phyloP scores from a whole-genome alignment of 148 eudicot genomes.

The Pouteria glomerata region DNA sequence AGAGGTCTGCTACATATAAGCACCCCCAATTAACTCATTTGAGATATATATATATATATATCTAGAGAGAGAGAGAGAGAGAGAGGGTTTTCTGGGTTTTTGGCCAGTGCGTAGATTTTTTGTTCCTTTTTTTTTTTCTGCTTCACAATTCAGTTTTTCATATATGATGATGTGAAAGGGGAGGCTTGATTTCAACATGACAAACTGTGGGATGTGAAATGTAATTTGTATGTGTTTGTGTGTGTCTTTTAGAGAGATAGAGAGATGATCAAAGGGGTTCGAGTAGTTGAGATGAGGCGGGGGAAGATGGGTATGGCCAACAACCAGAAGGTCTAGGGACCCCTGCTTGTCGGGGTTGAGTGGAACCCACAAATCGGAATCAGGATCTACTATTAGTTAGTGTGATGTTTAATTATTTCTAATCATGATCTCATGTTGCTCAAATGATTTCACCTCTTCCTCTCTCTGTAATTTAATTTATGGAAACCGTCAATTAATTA shows the following conservation, averaged over 20 bases:
- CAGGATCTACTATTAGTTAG: slow-evolving; percentile 25
- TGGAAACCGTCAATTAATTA: no score
- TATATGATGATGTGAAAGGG: not conserved
- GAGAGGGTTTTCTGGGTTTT: not conserved
- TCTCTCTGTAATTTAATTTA: not conserved
- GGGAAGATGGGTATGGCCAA: slow-evolving; percentile 23
- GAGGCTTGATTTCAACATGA: slow-evolving; percentile 6
- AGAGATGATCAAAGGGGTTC: not conserved
- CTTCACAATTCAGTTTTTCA: not conserved
- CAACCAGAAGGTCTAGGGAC: slow-evolving; percentile 29
- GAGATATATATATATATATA: no score
- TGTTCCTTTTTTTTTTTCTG: slow-evolving; percentile 1
- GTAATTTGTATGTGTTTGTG: not conserved
- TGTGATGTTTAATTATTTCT: slow-evolving; percentile 15
- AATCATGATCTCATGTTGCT: not conserved
- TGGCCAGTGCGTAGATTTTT: slow-evolving; percentile 9
- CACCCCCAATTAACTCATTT: no score
- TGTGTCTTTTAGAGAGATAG: slow-evolving; percentile 6
- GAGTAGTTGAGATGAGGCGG: not conserved
- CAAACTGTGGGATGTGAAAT: not conserved
- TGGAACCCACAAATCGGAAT: slow-evolving; percentile 50
- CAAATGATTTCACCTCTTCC: not conserved
- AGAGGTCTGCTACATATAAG: no score
- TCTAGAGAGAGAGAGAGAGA: no score
- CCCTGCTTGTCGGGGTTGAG: slow-evolving; percentile 28